Evolutionary conservation across 148 eudicot genomes (phyloP).

Genomic region (Rhododendron henanense): DNA sequence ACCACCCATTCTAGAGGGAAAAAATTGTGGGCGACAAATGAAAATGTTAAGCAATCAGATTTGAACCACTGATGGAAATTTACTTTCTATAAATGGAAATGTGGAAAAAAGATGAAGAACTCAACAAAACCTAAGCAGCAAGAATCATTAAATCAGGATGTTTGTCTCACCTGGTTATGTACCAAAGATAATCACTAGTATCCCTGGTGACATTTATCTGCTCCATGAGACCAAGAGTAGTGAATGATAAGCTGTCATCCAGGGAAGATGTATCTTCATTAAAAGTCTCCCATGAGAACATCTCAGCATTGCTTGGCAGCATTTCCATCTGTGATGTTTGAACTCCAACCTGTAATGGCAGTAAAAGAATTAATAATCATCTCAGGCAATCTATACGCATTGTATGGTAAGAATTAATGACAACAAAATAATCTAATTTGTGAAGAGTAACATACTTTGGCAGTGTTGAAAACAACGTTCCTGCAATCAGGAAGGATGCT

Average conservation of each 20-base stretch:
- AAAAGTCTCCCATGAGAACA: constrained; percentile 74
- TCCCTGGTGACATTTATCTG: constrained; percentile 93
- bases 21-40: neutral
- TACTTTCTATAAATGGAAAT: neutral
- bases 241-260: constrained; percentile 50
- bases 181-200: constrained; percentile 89
- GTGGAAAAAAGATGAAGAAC: neutral
- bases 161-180: constrained; percentile 66
- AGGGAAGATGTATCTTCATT: constrained; percentile 62
- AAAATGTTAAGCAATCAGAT: neutral
- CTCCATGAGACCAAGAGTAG: constrained; percentile 72
- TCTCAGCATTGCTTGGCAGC: constrained; percentile 47
- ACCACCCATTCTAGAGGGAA: neutral
- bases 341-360: constrained; percentile 64
- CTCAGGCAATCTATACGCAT: neutral
- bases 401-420: neutral
- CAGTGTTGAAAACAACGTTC: constrained; percentile 90
- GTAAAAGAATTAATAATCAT: neutral
- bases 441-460: constrained; percentile 49
- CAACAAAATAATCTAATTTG: neutral
- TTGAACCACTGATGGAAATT: neutral
- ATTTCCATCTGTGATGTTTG: constrained; percentile 79
- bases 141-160: neutral
- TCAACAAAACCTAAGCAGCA: neutral
- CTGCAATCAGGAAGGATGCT: constrained; percentile 96